phyloP scores from a whole-genome alignment of 75 land plant species.

The Gnetum montanum region DNA sequence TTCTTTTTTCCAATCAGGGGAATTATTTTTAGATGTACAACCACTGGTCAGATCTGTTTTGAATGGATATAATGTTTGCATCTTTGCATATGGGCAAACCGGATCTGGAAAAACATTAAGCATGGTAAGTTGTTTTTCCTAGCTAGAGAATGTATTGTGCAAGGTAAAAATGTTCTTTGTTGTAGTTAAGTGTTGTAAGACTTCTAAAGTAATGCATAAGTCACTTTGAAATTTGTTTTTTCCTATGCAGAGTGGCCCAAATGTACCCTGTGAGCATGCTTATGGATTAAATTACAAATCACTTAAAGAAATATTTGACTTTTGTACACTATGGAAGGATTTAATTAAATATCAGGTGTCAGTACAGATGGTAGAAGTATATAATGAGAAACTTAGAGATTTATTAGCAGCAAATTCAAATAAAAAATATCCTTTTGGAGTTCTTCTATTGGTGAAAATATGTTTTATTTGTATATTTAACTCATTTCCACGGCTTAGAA shows the following conservation, averaged over 20 bases:
- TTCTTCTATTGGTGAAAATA: slow-evolving; percentile 3
- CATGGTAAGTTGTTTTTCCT: slow-evolving; percentile 57
- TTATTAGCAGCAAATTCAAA: slow-evolving; percentile 64
- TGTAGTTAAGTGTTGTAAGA: neutral
- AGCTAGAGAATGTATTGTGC: neutral
- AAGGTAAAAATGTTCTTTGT: neutral
- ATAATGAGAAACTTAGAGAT: slow-evolving; percentile 92
- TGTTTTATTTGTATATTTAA: slow-evolving; percentile 9
- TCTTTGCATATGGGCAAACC: slow-evolving; percentile 99
- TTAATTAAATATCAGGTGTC: slow-evolving; percentile 63
- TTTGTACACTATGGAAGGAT: slow-evolving; percentile 65
- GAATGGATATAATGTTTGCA: slow-evolving; percentile 98
- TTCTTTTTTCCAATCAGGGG: slow-evolving; percentile 36
- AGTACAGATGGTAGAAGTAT: slow-evolving; percentile 90
- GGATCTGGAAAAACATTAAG: slow-evolving; percentile 98
- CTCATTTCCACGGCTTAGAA: slow-evolving; percentile 17
- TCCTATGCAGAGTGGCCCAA: slow-evolving; percentile 63
- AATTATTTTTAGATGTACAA: slow-evolving; percentile 86
- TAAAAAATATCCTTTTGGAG: slow-evolving; percentile 80
- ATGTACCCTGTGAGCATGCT: slow-evolving; percentile 40
- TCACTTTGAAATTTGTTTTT: neutral
- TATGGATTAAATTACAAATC: slow-evolving; percentile 90
- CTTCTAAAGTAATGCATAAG: neutral
- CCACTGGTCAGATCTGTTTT: slow-evolving; percentile 93
- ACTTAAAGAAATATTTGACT: slow-evolving; percentile 64